Percentiles rank a stretch among this genome's conserved stretches.
phyloP scores from a whole-genome alignment of 2,329 filamentous ascomycete genomes.

The Hyphodiscus sp. region DNA sequence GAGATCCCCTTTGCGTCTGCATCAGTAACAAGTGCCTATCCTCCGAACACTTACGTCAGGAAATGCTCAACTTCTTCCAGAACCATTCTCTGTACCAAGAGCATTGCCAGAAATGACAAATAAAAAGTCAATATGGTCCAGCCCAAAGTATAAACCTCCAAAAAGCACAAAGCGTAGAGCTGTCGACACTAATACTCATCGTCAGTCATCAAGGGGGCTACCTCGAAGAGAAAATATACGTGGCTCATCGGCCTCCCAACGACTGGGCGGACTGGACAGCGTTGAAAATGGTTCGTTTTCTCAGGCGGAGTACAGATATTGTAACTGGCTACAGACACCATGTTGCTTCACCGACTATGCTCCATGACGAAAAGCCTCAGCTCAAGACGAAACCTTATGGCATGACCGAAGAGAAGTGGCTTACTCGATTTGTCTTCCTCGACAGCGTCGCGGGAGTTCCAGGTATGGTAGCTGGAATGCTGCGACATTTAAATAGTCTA shows the following conservation, averaged over 20 bases:
- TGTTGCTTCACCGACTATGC: slow-evolving; percentile 35
- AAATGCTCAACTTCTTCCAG: no score
- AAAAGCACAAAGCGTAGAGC: no score
- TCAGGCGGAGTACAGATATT: slow-evolving; percentile 75
- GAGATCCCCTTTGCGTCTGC: no score
- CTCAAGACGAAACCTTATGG: slow-evolving; percentile 48
- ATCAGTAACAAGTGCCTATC: no score
- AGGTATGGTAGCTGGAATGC: slow-evolving; percentile 94
- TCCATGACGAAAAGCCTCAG: slow-evolving; percentile 36
- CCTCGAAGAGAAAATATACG: slow-evolving; percentile 62
- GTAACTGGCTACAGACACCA: slow-evolving; percentile 77
- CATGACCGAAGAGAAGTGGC: slow-evolving; percentile 83
- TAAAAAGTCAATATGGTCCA: no score
- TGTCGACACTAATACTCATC: no score
- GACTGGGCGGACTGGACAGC: slow-evolving; percentile 74
- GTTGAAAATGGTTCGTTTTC: slow-evolving; percentile 66
- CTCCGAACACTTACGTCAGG: no score
- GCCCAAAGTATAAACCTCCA: no score
- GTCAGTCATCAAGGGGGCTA: no score
- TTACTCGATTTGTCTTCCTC: slow-evolving; percentile 84
- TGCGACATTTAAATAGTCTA: slow-evolving; percentile 80
- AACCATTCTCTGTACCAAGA: no score
- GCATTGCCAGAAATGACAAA: no score
- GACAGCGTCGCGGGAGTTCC: slow-evolving; percentile 93
- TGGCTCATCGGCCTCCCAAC: slow-evolving; percentile 70